A percentile compares a stretch with the other conserved stretches of the same genome.
phyloP scores from a whole-genome alignment of 2,329 filamentous ascomycete species.

The Claviceps pazoutovae region DNA sequence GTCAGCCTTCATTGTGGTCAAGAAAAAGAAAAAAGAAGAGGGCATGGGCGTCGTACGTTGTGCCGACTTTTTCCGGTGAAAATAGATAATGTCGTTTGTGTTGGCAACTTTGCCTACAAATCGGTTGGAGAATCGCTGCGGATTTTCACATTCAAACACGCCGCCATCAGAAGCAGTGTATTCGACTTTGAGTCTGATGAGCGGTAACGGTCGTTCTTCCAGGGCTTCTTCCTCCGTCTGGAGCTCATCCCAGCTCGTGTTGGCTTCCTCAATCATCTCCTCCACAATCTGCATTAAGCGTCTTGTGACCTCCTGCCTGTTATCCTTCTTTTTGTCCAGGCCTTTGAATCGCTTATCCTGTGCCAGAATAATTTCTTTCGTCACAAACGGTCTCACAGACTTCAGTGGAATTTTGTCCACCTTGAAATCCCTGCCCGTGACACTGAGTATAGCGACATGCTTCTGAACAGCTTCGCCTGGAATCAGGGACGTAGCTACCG shows the following conservation, averaged over 20 bases:
- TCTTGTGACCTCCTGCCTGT: conserved; percentile 64
- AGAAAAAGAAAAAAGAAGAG: not conserved
- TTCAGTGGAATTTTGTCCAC: conserved; percentile 73
- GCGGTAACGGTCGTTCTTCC: conserved; percentile 56
- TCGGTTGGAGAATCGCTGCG: conserved; percentile 86
- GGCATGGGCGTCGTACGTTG: conserved; percentile 13
- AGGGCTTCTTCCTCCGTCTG: conserved; percentile 50
- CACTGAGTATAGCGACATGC: conserved; percentile 71
- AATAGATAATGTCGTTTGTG: conserved; percentile 83
- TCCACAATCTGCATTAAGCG: conserved; percentile 68
- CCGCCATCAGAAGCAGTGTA: conserved; percentile 75
- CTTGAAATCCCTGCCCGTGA: conserved; percentile 72
- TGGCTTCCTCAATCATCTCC: conserved; percentile 75
- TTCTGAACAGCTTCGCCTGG: conserved; percentile 84
- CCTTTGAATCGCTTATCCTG: conserved; percentile 65
- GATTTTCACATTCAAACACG: conserved; percentile 82
- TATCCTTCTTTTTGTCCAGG: conserved; percentile 69
- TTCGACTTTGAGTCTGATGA: conserved; percentile 84
- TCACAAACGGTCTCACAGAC: conserved; percentile 81
- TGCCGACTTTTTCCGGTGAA: conserved; percentile 73
- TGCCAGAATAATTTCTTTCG: conserved; percentile 63
- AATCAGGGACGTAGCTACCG: conserved; percentile 82
- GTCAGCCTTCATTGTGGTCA: not conserved
- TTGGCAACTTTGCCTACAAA: conserved; percentile 89
- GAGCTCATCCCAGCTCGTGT: conserved; percentile 63